Evolutionary conservation across 768 basidiomycete species (phyloP).

Genomic region (Lactarius sp.): DNA sequence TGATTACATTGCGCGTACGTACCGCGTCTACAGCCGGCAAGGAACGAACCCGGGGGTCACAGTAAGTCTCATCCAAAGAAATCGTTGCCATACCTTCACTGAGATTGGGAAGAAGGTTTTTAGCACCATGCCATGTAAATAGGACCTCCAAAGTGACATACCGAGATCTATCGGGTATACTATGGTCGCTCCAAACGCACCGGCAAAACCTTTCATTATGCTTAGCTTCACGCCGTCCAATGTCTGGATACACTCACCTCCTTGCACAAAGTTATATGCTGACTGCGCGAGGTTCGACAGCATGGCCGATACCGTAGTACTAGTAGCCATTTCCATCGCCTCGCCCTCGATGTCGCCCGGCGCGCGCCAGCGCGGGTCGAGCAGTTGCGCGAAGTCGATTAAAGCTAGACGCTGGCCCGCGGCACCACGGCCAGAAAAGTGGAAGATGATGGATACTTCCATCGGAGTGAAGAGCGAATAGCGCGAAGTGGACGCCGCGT

Average conservation of each 20-base stretch:
- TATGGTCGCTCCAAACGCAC: conserved; percentile 92
- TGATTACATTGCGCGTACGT: conserved; percentile 17
- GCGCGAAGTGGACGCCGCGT: conserved; percentile 79
- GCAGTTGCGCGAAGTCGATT: conserved; percentile 85
- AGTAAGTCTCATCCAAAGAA: conserved; percentile 4
- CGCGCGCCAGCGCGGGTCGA: conserved; percentile 85
- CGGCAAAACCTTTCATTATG: conserved; percentile 67
- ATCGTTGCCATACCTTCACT: conserved; percentile 62
- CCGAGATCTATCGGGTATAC: conserved; percentile 96
- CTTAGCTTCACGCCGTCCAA: conserved; percentile 1
- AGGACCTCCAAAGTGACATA: conserved; percentile 36
- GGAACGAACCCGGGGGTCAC: neutral
- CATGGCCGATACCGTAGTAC: conserved; percentile 38
- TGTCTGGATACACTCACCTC: conserved; percentile 47
- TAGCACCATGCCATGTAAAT: conserved; percentile 10
- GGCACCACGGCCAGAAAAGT: conserved; percentile 86
- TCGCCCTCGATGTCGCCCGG: conserved; percentile 51
- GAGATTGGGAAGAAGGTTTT: conserved; percentile 10
- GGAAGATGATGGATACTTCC: conserved; percentile 98
- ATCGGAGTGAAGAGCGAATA: conserved; percentile 96
- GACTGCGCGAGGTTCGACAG: conserved; percentile 61
- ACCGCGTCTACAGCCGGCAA: conserved; percentile 50
- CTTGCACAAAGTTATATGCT: conserved; percentile 81
- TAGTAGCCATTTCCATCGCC: conserved; percentile 27
- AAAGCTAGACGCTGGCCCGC: conserved; percentile 68